Conservation (phyloP, 768 basidiomycete species). For the Tremella yokohamensis region DNA sequence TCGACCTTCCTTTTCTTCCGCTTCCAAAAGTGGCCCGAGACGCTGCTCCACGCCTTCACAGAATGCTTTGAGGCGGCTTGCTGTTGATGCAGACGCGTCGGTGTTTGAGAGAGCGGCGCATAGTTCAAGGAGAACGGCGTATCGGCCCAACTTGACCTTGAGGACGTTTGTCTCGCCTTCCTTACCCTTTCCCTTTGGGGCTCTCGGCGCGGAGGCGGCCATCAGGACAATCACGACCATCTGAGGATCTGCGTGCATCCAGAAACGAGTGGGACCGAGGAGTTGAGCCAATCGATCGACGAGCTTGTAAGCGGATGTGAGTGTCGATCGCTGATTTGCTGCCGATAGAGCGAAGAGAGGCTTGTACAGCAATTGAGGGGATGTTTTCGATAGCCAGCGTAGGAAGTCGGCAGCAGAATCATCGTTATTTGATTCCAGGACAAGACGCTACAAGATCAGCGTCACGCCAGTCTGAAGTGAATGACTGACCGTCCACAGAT, state of each 20-base stretch:
- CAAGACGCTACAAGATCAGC: too few species aligned
- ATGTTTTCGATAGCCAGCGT: constrained; percentile 17
- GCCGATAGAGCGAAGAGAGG: constrained; percentile 39
- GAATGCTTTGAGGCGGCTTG: constrained; percentile 21
- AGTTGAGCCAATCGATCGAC: background rate
- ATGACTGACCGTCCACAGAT: constrained; percentile 18
- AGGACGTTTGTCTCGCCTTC: constrained; percentile 26
- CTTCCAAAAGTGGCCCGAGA: constrained; percentile 22
- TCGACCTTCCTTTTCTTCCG: constrained; percentile 21
- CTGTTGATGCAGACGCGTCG: constrained; percentile 8
- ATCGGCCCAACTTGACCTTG: constrained; percentile 35
- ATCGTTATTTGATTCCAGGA: too few species aligned
- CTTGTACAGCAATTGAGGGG: constrained; percentile 38
- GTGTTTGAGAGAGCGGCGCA: constrained; percentile 22
- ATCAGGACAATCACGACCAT: constrained; percentile 40
- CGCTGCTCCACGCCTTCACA: constrained; percentile 27
- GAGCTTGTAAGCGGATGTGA: background rate
- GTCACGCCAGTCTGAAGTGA: background rate
- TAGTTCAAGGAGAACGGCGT: constrained; percentile 33
- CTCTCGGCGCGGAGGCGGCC: constrained; percentile 24
- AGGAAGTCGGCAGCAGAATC: constrained; percentile 8
- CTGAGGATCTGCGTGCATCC: constrained; percentile 39
- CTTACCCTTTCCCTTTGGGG: constrained; percentile 24
- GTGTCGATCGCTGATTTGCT: constrained; percentile 10
- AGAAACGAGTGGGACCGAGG: constrained; percentile 21